Evolutionary conservation across 148 eudicot genomes (phyloP).

Genomic region (Rhododendron griersonianum): DNA sequence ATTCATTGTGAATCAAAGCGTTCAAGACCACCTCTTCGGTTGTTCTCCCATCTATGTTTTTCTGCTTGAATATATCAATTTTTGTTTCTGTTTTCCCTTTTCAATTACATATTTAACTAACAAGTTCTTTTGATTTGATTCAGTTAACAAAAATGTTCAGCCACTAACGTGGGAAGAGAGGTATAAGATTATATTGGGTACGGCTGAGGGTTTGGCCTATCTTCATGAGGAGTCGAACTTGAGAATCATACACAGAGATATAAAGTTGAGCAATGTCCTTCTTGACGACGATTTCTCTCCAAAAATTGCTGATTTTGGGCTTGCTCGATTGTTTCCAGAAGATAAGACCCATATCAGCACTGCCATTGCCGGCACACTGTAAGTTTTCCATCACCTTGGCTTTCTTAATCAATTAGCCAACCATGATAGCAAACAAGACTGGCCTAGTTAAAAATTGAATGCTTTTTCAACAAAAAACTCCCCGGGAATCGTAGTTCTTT

Average conservation of each 20-base stretch:
- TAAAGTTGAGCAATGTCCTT: slow-evolving; percentile 49
- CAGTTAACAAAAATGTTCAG: slow-evolving; percentile 19
- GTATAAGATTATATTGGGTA: slow-evolving; percentile 39
- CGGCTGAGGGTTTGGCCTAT: slow-evolving; percentile 54
- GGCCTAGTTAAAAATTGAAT: background rate
- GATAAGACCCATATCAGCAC: slow-evolving; percentile 57
- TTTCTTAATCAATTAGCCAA: background rate
- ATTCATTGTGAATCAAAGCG: slow-evolving; percentile 43
- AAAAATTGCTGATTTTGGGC: slow-evolving; percentile 68
- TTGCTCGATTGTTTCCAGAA: slow-evolving; percentile 45
- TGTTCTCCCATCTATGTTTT: background rate
- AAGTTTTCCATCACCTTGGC: slow-evolving; percentile 13
- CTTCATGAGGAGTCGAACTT: slow-evolving; percentile 48
- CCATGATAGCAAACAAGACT: background rate
- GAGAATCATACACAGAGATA: slow-evolving; percentile 58
- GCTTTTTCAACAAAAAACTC: background rate
- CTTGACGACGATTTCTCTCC: slow-evolving; percentile 36
- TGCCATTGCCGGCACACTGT: slow-evolving; percentile 62
- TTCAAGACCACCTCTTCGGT: slow-evolving; percentile 36
- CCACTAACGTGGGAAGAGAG: slow-evolving; percentile 45
- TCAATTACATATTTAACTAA: background rate
- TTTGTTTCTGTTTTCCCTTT: background rate
- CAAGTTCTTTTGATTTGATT: background rate
- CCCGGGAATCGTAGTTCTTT: background rate
- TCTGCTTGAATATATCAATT: no score